phyloP scores from a whole-genome alignment of 2,329 filamentous ascomycete genomes.

The Zymoseptoria crescenta region DNA sequence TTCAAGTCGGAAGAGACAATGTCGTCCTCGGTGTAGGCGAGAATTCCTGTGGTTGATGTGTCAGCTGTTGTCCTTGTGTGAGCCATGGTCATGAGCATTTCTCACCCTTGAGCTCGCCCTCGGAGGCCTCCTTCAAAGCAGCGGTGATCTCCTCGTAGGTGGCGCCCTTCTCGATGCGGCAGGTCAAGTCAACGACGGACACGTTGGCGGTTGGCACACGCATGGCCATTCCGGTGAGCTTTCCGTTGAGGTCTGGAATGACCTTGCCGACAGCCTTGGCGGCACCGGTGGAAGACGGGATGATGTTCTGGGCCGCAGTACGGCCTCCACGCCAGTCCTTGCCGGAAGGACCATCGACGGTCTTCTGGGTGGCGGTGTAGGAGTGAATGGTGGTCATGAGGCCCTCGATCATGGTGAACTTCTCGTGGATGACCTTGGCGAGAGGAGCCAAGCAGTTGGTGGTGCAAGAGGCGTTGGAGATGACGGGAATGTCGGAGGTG shows the following conservation, averaged over 20 bases:
- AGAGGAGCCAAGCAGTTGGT: conserved; percentile 99
- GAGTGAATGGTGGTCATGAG: conserved; percentile 99
- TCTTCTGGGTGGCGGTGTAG: conserved; percentile 99
- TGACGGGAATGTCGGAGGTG: conserved; percentile 81
- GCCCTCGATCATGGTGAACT: conserved; percentile 95
- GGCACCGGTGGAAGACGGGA: conserved; percentile 96
- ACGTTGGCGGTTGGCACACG: conserved; percentile 98
- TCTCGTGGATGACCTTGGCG: conserved; percentile 98
- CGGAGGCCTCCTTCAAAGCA: conserved; percentile 73
- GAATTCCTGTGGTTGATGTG: conserved; percentile 53
- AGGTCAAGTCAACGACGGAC: conserved; percentile 95
- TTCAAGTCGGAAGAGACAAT: conserved; percentile 90
- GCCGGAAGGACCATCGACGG: conserved; percentile 89
- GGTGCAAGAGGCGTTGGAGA: conserved; percentile 99
- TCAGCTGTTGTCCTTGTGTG: conserved; percentile 18
- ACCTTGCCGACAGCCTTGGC: conserved; percentile 99
- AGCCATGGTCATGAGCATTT: conserved; percentile 8
- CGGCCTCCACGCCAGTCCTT: conserved; percentile 99
- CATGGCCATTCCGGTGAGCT: conserved; percentile 99
- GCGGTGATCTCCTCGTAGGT: conserved; percentile 88
- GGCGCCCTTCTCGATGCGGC: conserved; percentile 84
- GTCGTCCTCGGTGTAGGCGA: conserved; percentile 95
- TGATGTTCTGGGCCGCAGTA: conserved; percentile 99
- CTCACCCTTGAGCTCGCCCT: conserved; percentile 78
- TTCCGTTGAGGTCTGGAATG: conserved; percentile 95